These are phyloP conservation scores for Russula compacta DNA, from an alignment of 768 basidiomycete species.

Conservation along the genomic window DNA sequence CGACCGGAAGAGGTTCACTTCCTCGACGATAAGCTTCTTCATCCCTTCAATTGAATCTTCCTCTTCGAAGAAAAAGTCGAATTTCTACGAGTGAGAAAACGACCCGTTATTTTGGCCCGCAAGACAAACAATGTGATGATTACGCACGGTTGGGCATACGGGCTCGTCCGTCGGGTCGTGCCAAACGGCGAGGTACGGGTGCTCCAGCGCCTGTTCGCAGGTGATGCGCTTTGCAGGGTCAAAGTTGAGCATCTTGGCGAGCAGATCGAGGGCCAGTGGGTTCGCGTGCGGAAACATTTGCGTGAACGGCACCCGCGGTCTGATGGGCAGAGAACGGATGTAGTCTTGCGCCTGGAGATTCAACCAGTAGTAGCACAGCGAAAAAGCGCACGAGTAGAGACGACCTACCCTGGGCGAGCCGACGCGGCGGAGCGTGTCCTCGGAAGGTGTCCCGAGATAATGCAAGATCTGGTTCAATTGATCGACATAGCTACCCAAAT, in stretches of 20 bases:
- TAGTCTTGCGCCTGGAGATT: conserved; percentile 84
- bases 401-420: conserved; percentile 80
- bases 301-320: conserved; percentile 86
- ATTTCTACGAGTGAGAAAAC: conserved; percentile 47
- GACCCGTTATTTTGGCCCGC: not conserved
- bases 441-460: conserved; percentile 95
- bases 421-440: conserved; percentile 91
- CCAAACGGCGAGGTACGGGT: conserved; percentile 95
- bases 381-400: not conserved
- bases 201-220: conserved; percentile 90
- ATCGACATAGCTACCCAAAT: conserved; percentile 79
- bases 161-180: conserved; percentile 97
- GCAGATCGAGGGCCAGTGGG: conserved; percentile 86
- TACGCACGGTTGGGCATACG: conserved; percentile 60
- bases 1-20: conserved; percentile 82
- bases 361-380: not conserved
- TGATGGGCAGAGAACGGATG: conserved; percentile 95
- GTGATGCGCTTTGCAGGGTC: conserved; percentile 95
- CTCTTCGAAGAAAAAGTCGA: conserved; percentile 94
- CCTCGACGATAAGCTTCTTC: conserved; percentile 90
- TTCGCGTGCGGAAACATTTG: conserved; percentile 92
- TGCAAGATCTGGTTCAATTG: conserved; percentile 97
- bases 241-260: conserved; percentile 87
- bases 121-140: not conserved
- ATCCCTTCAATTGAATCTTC: conserved; percentile 97